Percentiles rank a stretch among this genome's conserved stretches.
phyloP scores from a whole-genome alignment of 768 basidiomycete genomes.

The Hericium erinaceus region DNA sequence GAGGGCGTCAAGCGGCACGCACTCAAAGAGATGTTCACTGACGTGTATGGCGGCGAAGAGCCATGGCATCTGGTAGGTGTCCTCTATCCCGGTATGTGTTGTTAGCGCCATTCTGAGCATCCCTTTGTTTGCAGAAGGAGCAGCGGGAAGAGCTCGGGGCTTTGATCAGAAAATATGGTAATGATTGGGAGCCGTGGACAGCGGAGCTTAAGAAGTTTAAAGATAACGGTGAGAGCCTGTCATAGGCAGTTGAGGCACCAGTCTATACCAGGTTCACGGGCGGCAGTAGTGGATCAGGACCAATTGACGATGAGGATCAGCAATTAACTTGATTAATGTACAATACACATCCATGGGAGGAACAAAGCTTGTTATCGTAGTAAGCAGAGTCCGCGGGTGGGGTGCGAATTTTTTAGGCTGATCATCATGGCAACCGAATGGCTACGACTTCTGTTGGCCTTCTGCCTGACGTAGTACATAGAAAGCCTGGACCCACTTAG shows the following conservation, averaged over 20 bases:
- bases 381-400: too few species aligned
- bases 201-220: conserved; percentile 70
- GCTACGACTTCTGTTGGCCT: too few species aligned
- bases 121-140: conserved; percentile 46
- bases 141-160: conserved; percentile 70
- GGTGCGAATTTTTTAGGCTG: too few species aligned
- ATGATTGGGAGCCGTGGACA: conserved; percentile 82
- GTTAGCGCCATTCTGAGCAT: conserved; percentile 1
- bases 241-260: background rate
- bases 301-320: too few species aligned
- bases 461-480: too few species aligned
- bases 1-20: conserved; percentile 61
- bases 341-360: too few species aligned
- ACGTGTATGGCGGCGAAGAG: conserved; percentile 79
- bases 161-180: conserved; percentile 77
- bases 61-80: conserved; percentile 75
- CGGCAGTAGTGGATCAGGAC: too few species aligned
- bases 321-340: too few species aligned
- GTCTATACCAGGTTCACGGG: too few species aligned
- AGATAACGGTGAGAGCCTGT: conserved; percentile 45
- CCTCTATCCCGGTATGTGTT: background rate
- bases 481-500: too few species aligned
- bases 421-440: too few species aligned
- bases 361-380: too few species aligned
- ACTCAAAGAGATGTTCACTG: conserved; percentile 75